Evolutionary conservation across 306 rosid species (phyloP).

Genomic region (Pyrus pyrifolia): DNA sequence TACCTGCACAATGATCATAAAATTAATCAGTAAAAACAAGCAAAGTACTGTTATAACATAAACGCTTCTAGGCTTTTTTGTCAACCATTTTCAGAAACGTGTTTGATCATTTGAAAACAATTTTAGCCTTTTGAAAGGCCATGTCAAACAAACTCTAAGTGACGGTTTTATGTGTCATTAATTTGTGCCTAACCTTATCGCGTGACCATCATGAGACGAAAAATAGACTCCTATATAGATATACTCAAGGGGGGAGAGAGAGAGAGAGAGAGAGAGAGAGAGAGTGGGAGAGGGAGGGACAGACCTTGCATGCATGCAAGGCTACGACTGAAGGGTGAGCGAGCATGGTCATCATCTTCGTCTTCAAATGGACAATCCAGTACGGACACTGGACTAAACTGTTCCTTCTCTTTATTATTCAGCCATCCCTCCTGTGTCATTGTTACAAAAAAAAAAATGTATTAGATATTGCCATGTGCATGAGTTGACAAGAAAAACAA

Average conservation of each 20-base stretch:
- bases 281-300: background rate
- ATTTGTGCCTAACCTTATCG: background rate
- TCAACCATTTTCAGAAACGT: too few species aligned
- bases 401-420: constrained; percentile 54
- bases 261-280: too few species aligned
- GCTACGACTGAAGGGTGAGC: constrained; percentile 24
- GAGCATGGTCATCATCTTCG: constrained; percentile 41
- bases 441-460: background rate
- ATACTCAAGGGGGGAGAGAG: background rate
- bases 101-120: too few species aligned
- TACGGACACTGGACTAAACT: constrained; percentile 76
- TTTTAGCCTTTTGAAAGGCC: too few species aligned
- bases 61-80: too few species aligned
- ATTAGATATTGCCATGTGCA: background rate
- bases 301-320: constrained; percentile 35
- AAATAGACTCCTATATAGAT: background rate
- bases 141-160: too few species aligned
- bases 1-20: constrained; percentile 24
- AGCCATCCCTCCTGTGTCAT: constrained; percentile 42
- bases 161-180: background rate
- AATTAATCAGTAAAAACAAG: background rate
- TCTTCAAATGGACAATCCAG: constrained; percentile 70
- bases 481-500: background rate
- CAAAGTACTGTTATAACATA: too few species aligned
- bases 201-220: background rate